Percentiles rank a stretch among this genome's conserved stretches.
Evolutionary conservation across 106 monocot species (phyloP).

Genomic region (Chionographis japonica): DNA sequence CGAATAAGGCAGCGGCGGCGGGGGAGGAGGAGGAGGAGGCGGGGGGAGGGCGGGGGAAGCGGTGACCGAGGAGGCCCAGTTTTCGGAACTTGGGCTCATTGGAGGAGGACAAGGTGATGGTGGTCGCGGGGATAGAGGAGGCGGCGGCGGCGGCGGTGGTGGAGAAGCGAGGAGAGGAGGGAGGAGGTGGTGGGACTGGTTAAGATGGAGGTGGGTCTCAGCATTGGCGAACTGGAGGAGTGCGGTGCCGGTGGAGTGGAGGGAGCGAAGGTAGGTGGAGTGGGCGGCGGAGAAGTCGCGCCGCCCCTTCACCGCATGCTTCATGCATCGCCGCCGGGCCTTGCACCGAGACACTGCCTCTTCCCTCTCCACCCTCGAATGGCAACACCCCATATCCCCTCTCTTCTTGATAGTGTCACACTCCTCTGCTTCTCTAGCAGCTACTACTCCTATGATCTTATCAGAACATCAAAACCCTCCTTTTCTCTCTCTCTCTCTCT

Average conservation of each 20-base stretch:
- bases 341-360: slow-evolving; percentile 82
- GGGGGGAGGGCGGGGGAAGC: slow-evolving; percentile 62
- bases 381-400: slow-evolving; percentile 68
- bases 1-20: too few relatives aligned
- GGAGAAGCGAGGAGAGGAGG: not conserved
- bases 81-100: slow-evolving; percentile 31
- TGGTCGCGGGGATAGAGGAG: slow-evolving; percentile 14
- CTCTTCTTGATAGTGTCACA: not conserved
- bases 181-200: slow-evolving; percentile 18
- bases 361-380: slow-evolving; percentile 59
- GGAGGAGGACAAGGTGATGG: slow-evolving; percentile 23
- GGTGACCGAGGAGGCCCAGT: slow-evolving; percentile 51
- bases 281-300: slow-evolving; percentile 60
- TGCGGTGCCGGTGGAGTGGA: slow-evolving; percentile 70
- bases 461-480: not conserved
- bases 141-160: slow-evolving; percentile 17
- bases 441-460: slow-evolving; percentile 3
- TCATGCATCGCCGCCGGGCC: slow-evolving; percentile 79
- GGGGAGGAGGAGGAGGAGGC: slow-evolving; percentile 42
- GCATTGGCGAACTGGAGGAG: slow-evolving; percentile 77
- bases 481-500: slow-evolving; percentile 1
- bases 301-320: slow-evolving; percentile 61
- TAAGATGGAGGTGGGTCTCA: slow-evolving; percentile 36
- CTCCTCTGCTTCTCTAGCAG: not conserved
- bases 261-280: slow-evolving; percentile 68